Conservation (phyloP, 768 basidiomycete species). For the Podaxis rugospora region DNA sequence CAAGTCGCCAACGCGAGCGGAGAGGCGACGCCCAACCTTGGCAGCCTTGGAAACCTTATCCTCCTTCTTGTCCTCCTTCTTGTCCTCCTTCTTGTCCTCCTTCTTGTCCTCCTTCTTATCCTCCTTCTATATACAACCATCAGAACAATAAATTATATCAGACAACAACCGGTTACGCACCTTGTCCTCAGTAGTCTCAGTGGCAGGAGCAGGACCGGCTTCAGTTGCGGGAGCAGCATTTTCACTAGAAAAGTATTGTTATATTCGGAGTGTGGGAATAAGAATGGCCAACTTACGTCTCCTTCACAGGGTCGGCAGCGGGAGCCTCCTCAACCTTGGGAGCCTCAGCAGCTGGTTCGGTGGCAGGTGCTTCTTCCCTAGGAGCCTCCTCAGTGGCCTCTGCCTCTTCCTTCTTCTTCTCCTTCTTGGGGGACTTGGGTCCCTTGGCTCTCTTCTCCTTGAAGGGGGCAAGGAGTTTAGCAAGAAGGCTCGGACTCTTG, state of each 20-base stretch:
- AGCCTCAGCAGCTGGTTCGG: constrained; percentile 34
- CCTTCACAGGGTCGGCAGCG: constrained; percentile 60
- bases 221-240: constrained; percentile 34
- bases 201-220: constrained; percentile 40
- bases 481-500: constrained; percentile 73
- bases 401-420: constrained; percentile 76
- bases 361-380: constrained; percentile 43
- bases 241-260: constrained; percentile 16
- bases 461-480: constrained; percentile 78
- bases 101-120: constrained; percentile 45
- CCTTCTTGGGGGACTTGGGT: constrained; percentile 77
- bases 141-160: not conserved
- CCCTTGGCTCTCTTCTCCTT: constrained; percentile 71
- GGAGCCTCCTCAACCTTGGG: constrained; percentile 39
- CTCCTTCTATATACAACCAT: not conserved
- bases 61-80: constrained; percentile 44
- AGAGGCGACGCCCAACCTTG: constrained; percentile 81
- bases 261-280: not conserved
- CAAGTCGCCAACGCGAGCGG: constrained; percentile 76
- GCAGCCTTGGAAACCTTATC: constrained; percentile 43
- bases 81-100: constrained; percentile 36
- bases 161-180: constrained; percentile 25
- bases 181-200: constrained; percentile 59
- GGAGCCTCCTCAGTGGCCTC: constrained; percentile 39
- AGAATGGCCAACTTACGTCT: constrained; percentile 47